These are phyloP conservation scores for Solanum habrochaites DNA, from an alignment of 257 asterid genomes.

Conservation along the genomic window DNA sequence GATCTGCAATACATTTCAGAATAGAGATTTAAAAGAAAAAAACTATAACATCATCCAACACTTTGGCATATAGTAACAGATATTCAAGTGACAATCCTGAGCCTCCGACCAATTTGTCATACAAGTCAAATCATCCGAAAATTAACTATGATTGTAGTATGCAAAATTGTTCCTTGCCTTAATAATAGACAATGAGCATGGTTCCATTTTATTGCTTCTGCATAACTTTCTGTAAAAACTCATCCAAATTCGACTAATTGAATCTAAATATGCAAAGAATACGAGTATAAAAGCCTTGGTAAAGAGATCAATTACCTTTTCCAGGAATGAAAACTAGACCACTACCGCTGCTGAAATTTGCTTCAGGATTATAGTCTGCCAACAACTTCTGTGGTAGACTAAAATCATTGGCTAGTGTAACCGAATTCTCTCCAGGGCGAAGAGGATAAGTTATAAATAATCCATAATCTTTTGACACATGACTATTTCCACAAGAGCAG, in stretches of 20 bases:
- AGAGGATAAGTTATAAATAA: slow-evolving; percentile 52
- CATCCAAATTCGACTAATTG: neutral
- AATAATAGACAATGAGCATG: no score
- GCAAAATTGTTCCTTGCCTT: neutral
- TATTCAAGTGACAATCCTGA: neutral
- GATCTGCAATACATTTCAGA: slow-evolving; percentile 44
- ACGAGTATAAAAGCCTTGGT: neutral
- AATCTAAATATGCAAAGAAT: neutral
- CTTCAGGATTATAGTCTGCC: slow-evolving; percentile 48
- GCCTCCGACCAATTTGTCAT: neutral
- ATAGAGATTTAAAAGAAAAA: neutral
- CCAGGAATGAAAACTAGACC: slow-evolving; percentile 59
- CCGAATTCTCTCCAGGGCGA: slow-evolving; percentile 29
- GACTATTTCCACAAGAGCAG: slow-evolving; percentile 51
- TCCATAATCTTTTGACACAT: slow-evolving; percentile 48
- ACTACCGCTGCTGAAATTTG: slow-evolving; percentile 38
- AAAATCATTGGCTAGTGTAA: slow-evolving; percentile 14
- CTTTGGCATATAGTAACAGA: neutral
- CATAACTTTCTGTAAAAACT: neutral
- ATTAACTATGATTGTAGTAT: neutral
- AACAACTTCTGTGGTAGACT: slow-evolving; percentile 32
- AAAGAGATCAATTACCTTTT: slow-evolving; percentile 27
- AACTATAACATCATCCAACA: slow-evolving; percentile 9
- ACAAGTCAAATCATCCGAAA: neutral
- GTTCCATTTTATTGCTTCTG: no score